Evolutionary conservation across 1,284 basidiomycete species (phyloP), one percentile per base, ranked within the genome.

Genomic region (Neotropicomus parvogracilis): DNA sequence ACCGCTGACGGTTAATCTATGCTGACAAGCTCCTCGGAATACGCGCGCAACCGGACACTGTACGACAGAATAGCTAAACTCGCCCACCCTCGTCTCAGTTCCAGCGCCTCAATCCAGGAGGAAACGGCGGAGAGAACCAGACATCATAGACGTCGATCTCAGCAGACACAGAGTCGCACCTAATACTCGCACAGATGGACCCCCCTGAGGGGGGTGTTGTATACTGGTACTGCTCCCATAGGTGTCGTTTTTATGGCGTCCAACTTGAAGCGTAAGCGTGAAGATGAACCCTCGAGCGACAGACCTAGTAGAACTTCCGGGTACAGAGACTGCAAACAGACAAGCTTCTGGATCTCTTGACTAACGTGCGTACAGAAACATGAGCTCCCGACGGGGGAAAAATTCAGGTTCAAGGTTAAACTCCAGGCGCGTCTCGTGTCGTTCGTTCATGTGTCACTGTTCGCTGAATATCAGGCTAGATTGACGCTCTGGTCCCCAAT

Each of bases 401-500:
- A 95, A 65, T 74, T 95, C 40, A 79, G 85, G 6, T 83, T 93
- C 52, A 87, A 85, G 63, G 81, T 97, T 72, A 92, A 91, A 64
- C 74, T 93, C 8, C 86, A 92, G 74, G 88, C 86, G 44, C 33
- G 72, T 58, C 14, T 31, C 35, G 2, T 24, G 4, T 17, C 17
- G 35, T 33, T n/a, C 17, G 6, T 14, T 5, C 7, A n/a, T 29
- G 19, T 26, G 26, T 42, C n/a, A 29, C 11, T 12, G 14, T 16
- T 37, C 21, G 17, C 46, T 53, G 40, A 38, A 29, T n/a, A 21
- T 46, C 24, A n/a, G 24, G 31, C 24, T 60, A 91, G 88, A 85
- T 95, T 53, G 88, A 92, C 54, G 80, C 81, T 0, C 73, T 95
- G 8, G 73, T 95, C 10, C 85, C 88, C 5, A 85, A 86, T 55